A percentile compares a stretch with the other conserved stretches of the same genome.
Evolutionary conservation across 495 filamentous ascomycete genomes (phyloP).

Genomic region (Hyaloscypha finlandica): DNA sequence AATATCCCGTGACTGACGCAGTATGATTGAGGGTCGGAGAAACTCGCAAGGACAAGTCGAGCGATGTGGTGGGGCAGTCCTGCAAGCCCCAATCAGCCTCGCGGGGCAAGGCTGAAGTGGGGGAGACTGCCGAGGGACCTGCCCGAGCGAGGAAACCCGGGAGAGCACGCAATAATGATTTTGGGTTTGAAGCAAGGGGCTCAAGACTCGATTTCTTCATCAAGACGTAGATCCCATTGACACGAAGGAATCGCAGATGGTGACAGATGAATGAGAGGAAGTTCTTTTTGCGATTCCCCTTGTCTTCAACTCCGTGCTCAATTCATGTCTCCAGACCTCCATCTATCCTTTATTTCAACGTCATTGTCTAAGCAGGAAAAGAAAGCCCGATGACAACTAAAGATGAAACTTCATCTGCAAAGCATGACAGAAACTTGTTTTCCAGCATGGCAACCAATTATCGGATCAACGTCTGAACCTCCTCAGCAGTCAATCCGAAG

Average conservation of each 20-base stretch:
- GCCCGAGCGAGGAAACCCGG: neutral
- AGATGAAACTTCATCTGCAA: neutral
- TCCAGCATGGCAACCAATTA: conserved; percentile 2
- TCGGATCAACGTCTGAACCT: conserved; percentile 43
- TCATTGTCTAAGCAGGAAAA: neutral
- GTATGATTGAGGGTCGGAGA: neutral
- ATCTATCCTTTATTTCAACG: neutral
- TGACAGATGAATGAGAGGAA: neutral
- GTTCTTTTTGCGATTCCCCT: neutral
- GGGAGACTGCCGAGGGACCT: neutral
- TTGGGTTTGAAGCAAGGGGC: neutral
- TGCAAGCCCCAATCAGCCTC: conserved; percentile 5
- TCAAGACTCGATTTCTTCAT: neutral
- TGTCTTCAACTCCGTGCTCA: neutral
- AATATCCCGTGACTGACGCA: conserved; percentile 4
- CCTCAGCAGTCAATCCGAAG: conserved; percentile 71
- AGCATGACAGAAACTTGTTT: neutral
- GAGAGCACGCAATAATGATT: neutral
- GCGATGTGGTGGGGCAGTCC: neutral
- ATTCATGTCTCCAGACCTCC: neutral
- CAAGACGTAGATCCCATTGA: neutral
- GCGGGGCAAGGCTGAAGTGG: conserved; percentile 14
- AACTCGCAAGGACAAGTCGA: neutral
- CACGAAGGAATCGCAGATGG: neutral
- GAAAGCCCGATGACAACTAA: neutral